Percentiles rank a stretch among this genome's conserved stretches.
Conservation (phyloP, 2,329 filamentous ascomycete genomes). For the Pestalotiopsis sp. region DNA sequence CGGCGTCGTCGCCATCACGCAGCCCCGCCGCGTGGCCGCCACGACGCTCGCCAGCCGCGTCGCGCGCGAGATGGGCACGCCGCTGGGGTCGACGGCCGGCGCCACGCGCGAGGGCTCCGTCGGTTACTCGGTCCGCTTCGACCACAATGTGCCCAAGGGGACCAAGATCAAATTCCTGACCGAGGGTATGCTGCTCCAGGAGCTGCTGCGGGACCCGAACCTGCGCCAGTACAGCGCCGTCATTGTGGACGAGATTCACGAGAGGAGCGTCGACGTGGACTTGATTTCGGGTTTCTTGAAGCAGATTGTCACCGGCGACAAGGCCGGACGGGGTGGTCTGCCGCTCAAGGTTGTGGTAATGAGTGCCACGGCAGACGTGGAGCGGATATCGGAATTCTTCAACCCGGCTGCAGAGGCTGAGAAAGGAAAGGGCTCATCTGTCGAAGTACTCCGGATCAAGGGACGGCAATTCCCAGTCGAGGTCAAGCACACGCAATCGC, state of each 20-base stretch:
- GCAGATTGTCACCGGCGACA: constrained; percentile 67
- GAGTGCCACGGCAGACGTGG: constrained; percentile 94
- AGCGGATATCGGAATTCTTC: constrained; percentile 79
- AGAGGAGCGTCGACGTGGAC: constrained; percentile 93
- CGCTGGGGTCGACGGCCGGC: constrained; percentile 40
- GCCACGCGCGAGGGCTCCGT: constrained; percentile 56
- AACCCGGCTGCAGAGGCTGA: constrained; percentile 2
- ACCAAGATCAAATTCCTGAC: constrained; percentile 92
- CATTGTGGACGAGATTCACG: constrained; percentile 95
- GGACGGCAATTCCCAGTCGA: constrained; percentile 88
- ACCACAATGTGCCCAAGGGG: constrained; percentile 80
- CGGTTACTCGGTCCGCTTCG: constrained; percentile 94
- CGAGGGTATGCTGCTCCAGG: constrained; percentile 94
- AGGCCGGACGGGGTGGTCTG: constrained; percentile 68
- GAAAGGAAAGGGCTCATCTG: constrained; percentile 12
- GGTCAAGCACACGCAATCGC: constrained; percentile 71
- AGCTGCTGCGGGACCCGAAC: constrained; percentile 83
- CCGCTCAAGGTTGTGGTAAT: constrained; percentile 91
- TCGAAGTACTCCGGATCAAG: constrained; percentile 68
- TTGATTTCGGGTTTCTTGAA: constrained; percentile 86
- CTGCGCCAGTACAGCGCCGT: constrained; percentile 86
- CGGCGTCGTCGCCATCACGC: constrained; percentile 88
- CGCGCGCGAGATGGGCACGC: constrained; percentile 71
- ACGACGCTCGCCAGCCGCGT: constrained; percentile 89
- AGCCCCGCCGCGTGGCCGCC: constrained; percentile 90